Base-by-base conservation (phyloP, 2,329 filamentous ascomycete genomes). In the Tetracladium maxilliforme region DNA sequence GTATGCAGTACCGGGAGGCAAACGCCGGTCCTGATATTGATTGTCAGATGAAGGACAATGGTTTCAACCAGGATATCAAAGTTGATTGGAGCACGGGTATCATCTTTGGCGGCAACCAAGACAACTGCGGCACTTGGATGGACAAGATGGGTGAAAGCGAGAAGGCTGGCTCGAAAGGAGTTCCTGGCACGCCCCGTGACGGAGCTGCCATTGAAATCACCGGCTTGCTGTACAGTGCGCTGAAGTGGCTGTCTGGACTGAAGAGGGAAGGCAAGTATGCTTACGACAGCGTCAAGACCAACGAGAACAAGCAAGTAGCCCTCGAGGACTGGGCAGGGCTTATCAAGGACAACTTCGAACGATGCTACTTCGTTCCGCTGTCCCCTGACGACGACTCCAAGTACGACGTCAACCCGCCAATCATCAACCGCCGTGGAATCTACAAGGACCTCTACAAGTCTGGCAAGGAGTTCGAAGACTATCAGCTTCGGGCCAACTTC, bases 81-180 rank as follows among this genome's bases (percentile, higher is more conserved):
- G 81, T 92, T 8, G 87, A 98, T 46, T 95, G 87, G 87, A 58
- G 67, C 16, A 90, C 73, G 5, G 92, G 90, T 13, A 68, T 98
- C 34, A 75, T 98, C 30, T 93, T 92, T 42, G 90, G 92, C 28
- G 90, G 92, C 17, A 95, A 82, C 43, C 86, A 94, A 44, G 65
- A 58, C 52, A 98, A 98, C 51, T 98, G 92, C 41, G 90, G 90
- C 26, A 98, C 90, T 2, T 98, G 90, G 90, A 94, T 94, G 84
- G 90, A 98, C 61, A 98, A 98, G 65, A 98, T 98, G 90, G 90
- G 90, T n/a, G 90, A 98, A 50, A 93, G 84, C 33, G 72, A 80
- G 35, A 80, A 75, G 33, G 90, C 92, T 10, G 77, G 79, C 30
- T 93, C 75, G 43, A 95, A 94, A 56, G 92, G 90, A 24, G 61